Evolutionary conservation across 2,329 filamentous ascomycete species (phyloP).

Genomic region (Lithohypha guttulata): DNA sequence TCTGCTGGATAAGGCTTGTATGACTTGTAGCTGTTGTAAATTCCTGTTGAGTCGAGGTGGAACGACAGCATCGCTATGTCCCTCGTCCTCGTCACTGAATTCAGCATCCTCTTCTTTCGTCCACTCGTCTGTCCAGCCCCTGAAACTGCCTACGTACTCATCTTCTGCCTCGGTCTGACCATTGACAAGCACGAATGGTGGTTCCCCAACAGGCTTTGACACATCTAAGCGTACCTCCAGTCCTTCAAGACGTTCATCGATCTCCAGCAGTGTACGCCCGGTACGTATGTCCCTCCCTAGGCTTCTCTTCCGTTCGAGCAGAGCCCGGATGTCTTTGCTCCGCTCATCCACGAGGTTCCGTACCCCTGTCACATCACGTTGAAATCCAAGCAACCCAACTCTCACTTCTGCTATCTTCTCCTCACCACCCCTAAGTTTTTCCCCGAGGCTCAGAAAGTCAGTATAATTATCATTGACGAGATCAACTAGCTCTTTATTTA

Average conservation of each 20-base stretch:
- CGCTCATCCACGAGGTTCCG: slow-evolving; percentile 54
- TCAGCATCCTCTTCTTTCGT: slow-evolving; percentile 23
- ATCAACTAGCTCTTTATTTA: slow-evolving; percentile 80
- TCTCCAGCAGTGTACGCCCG: slow-evolving; percentile 40
- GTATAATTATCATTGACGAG: slow-evolving; percentile 93
- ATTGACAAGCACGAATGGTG: slow-evolving; percentile 15
- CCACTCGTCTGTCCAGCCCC: slow-evolving; percentile 28
- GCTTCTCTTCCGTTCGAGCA: slow-evolving; percentile 57
- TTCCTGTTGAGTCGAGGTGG: slow-evolving; percentile 33
- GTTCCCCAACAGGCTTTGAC: slow-evolving; percentile 33
- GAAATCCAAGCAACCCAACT: slow-evolving; percentile 76
- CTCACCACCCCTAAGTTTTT: slow-evolving; percentile 73
- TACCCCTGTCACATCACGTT: slow-evolving; percentile 68
- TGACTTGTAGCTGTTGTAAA: slow-evolving; percentile 46
- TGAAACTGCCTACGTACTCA: slow-evolving; percentile 25
- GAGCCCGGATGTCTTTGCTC: slow-evolving; percentile 49
- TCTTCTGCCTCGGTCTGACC: slow-evolving; percentile 26
- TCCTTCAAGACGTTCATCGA: slow-evolving; percentile 41
- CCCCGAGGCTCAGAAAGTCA: slow-evolving; percentile 75
- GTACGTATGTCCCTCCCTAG: slow-evolving; percentile 44
- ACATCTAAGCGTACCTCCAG: slow-evolving; percentile 62
- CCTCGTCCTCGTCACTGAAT: slow-evolving; percentile 28
- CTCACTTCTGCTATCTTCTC: slow-evolving; percentile 84
- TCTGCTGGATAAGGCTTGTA: slow-evolving; percentile 41
- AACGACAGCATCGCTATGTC: slow-evolving; percentile 13